phyloP scores from a whole-genome alignment of 164 flowering plant species.

The Kingdonia uniflora region DNA sequence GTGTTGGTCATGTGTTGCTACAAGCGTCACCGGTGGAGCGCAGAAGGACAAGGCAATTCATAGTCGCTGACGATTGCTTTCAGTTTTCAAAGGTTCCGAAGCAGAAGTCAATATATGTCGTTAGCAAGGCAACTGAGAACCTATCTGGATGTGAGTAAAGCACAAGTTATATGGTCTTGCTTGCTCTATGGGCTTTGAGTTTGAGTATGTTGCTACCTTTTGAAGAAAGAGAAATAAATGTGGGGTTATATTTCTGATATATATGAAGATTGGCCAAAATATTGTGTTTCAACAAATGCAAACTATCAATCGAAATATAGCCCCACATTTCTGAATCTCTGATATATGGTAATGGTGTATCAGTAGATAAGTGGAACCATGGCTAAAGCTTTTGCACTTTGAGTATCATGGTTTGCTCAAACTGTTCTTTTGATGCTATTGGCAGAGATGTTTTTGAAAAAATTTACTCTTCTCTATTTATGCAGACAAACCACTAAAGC shows the following conservation, averaged over 20 bases:
- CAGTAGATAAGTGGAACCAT: too few species aligned
- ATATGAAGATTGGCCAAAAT: too few species aligned
- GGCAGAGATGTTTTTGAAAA: not conserved
- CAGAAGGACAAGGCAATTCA: slow-evolving; percentile 49
- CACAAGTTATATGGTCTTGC: not conserved
- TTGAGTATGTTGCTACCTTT: too few species aligned
- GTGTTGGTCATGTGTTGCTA: slow-evolving; percentile 71
- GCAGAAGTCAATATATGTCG: slow-evolving; percentile 46
- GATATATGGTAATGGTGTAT: too few species aligned
- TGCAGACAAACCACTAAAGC: slow-evolving; percentile 65
- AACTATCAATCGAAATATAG: too few species aligned
- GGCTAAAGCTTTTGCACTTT: too few species aligned
- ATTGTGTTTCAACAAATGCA: too few species aligned
- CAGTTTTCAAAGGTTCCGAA: slow-evolving; percentile 68
- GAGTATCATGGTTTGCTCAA: too few species aligned
- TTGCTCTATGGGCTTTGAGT: not conserved
- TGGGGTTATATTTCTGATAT: too few species aligned
- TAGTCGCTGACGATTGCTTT: slow-evolving; percentile 90
- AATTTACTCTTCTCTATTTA: slow-evolving; percentile 1
- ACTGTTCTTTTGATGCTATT: too few species aligned
- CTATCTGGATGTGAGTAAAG: slow-evolving; percentile 80
- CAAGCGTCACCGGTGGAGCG: slow-evolving; percentile 35
- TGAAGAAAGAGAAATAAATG: too few species aligned
- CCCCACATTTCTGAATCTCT: too few species aligned
- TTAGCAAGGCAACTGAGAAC: slow-evolving; percentile 49